Evolutionary conservation across 179 eudicot species (phyloP).

Genomic region (Spinacia oleracea): DNA sequence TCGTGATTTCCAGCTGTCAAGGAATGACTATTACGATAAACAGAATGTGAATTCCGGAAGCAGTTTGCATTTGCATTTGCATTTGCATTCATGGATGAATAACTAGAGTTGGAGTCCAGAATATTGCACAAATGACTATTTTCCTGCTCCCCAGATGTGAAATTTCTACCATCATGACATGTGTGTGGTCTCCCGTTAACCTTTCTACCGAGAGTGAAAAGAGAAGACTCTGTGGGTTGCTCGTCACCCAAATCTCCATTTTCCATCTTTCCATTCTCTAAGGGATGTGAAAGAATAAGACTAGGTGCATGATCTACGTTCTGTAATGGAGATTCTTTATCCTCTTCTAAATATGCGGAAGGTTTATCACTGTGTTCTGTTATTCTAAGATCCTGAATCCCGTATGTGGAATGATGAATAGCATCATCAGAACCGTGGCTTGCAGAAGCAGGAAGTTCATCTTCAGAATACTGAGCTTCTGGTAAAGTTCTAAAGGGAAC

Average conservation of each 20-base stretch:
- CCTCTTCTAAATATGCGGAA: constrained; percentile 22
- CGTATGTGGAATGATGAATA: constrained; percentile 35
- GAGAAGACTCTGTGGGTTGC: constrained; percentile 13
- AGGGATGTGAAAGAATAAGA: constrained; percentile 34
- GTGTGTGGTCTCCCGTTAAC: constrained; percentile 4
- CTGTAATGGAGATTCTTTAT: constrained; percentile 15
- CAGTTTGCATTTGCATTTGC: not conserved
- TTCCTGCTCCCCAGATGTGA: constrained; percentile 16
- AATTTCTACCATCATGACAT: constrained; percentile 12
- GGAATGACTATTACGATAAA: constrained; percentile 1
- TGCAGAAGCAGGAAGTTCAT: constrained; percentile 26
- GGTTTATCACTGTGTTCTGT: constrained; percentile 22
- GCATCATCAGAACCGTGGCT: constrained; percentile 36
- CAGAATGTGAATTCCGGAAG: constrained; percentile 26
- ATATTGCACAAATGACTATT: constrained; percentile 17
- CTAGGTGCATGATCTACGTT: constrained; percentile 43
- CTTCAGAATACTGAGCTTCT: constrained; percentile 4
- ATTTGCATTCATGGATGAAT: constrained; percentile 7
- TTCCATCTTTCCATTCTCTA: constrained; percentile 29
- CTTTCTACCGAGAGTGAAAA: constrained; percentile 16
- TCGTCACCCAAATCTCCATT: constrained; percentile 28
- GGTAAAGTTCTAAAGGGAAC: not conserved
- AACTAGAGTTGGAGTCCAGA: constrained; percentile 15
- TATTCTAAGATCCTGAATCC: constrained; percentile 33
- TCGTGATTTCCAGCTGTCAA: constrained; percentile 19